Evolutionary conservation across 305 asterid species (phyloP).

Genomic region (Plantago rigida): DNA sequence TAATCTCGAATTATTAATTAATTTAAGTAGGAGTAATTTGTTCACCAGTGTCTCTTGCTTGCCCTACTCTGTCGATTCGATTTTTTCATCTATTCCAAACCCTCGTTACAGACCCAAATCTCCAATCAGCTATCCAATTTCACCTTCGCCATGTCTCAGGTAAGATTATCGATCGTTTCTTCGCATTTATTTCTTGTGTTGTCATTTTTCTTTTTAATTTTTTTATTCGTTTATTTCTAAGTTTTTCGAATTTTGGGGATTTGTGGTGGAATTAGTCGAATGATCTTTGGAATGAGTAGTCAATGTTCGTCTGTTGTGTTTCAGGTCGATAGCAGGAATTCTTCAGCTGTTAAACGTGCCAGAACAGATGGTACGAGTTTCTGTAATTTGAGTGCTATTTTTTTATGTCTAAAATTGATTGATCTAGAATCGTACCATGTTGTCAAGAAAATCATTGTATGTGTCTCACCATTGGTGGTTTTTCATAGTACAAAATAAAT

Average conservation of each 20-base stretch:
- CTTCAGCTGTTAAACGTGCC: conserved; percentile 81
- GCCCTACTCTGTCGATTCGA: no score
- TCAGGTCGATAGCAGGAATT: conserved; percentile 71
- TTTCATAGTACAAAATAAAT: no score
- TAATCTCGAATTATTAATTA: no score
- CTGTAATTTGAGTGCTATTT: neutral
- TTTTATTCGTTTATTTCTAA: neutral
- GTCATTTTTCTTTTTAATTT: neutral
- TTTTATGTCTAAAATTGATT: no score
- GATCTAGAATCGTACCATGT: no score
- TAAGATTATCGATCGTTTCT: neutral
- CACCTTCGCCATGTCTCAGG: conserved; percentile 12
- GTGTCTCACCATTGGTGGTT: no score
- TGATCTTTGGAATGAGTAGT: neutral
- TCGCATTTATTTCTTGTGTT: no score
- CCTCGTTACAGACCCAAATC: neutral
- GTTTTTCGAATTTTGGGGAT: neutral
- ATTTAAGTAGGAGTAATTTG: no score
- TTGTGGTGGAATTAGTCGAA: neutral
- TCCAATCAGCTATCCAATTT: neutral
- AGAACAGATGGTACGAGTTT: conserved; percentile 66
- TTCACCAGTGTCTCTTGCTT: no score
- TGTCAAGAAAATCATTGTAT: no score
- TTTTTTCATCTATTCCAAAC: neutral
- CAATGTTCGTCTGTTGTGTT: conserved; percentile 6